Evolutionary conservation across 257 asterid species (phyloP).

Genomic region (Fraxinus americana): DNA sequence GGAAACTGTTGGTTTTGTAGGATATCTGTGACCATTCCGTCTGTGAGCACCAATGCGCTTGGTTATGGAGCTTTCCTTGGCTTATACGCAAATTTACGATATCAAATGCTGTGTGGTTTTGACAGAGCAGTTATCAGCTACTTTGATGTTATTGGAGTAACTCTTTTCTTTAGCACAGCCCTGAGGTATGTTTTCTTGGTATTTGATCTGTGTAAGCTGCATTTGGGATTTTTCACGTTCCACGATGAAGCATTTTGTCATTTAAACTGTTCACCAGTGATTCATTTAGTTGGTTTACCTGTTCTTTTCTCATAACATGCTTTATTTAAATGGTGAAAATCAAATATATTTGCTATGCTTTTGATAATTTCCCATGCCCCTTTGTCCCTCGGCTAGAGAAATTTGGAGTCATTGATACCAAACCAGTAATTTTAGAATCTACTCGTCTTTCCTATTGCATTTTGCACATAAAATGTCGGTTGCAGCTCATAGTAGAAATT

Average conservation of each 20-base stretch:
- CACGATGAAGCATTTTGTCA: constrained; percentile 9
- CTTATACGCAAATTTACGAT: constrained; percentile 82
- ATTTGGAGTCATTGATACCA: neutral
- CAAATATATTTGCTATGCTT: neutral
- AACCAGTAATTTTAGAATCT: constrained; percentile 3
- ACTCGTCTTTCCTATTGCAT: neutral
- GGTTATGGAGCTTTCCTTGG: constrained; percentile 99
- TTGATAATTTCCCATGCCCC: neutral
- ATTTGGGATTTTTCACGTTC: neutral
- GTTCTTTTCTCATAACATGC: neutral
- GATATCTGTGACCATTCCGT: constrained; percentile 80
- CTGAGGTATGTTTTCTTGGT: constrained; percentile 57
- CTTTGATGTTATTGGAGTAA: constrained; percentile 94
- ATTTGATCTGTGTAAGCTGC: constrained; percentile 1
- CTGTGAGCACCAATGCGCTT: constrained; percentile 86
- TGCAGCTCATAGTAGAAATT: constrained; percentile 1
- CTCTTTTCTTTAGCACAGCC: constrained; percentile 76
- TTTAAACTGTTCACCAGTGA: neutral
- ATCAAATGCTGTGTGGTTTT: constrained; percentile 87
- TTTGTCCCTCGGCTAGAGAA: neutral
- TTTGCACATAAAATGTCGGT: neutral
- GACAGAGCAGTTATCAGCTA: constrained; percentile 68
- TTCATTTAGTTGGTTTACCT: neutral
- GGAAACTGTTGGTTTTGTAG: constrained; percentile 37
- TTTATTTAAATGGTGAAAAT: neutral